Evolutionary conservation across 2,329 filamentous ascomycete species (phyloP).

Genomic region (Colletotrichum endophyticum): DNA sequence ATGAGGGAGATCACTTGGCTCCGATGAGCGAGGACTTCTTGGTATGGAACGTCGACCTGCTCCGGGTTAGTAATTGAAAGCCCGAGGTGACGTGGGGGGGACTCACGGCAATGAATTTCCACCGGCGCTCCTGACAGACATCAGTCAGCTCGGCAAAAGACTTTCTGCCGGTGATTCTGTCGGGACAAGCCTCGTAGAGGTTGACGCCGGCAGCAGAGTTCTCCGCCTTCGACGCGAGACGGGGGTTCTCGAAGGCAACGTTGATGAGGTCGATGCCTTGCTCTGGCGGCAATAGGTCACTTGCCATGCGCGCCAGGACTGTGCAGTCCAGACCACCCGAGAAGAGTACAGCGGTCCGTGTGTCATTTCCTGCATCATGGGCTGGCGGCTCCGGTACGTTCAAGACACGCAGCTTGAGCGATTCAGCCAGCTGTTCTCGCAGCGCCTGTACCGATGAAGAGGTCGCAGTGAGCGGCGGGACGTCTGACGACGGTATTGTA

Average conservation of each 20-base stretch:
- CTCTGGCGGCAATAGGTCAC: conserved; percentile 72
- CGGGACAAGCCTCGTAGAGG: conserved; percentile 84
- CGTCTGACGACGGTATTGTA: conserved; percentile 41
- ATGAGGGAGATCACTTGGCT: conserved; percentile 77
- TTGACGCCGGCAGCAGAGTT: conserved; percentile 30
- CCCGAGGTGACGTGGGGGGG: neutral
- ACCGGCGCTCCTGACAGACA: conserved; percentile 73
- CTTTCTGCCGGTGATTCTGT: conserved; percentile 83
- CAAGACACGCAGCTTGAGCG: conserved; percentile 68
- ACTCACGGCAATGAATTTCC: conserved; percentile 80
- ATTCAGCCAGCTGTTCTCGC: conserved; percentile 59
- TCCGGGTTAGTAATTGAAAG: neutral
- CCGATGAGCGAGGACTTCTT: conserved; percentile 73
- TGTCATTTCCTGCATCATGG: conserved; percentile 33
- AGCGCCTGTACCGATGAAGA: conserved; percentile 60
- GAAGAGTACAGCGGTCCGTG: conserved; percentile 80
- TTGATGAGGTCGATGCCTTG: conserved; percentile 89
- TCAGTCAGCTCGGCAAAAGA: conserved; percentile 76
- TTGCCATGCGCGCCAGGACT: conserved; percentile 78
- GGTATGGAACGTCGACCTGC: conserved; percentile 81
- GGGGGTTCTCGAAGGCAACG: conserved; percentile 95
- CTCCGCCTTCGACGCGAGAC: conserved; percentile 61
- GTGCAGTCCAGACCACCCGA: conserved; percentile 96
- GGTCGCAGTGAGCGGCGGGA: conserved; percentile 19
- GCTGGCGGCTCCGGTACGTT: conserved; percentile 66